phyloP scores from a whole-genome alignment of 2,329 filamentous ascomycete species.

The Microdochium bolleyi region DNA sequence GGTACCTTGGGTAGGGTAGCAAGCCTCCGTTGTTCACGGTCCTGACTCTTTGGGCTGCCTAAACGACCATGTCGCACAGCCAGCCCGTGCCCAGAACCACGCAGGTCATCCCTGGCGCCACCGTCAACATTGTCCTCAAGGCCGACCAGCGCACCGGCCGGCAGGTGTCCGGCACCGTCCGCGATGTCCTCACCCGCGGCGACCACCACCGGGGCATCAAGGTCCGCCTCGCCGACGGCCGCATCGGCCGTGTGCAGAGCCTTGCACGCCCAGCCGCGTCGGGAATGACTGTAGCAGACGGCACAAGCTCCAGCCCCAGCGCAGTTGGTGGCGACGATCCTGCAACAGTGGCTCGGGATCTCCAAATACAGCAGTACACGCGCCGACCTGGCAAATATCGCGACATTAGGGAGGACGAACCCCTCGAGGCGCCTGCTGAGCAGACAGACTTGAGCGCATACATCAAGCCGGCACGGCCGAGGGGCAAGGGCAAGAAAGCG shows the following conservation, averaged over 20 bases:
- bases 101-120: conserved; percentile 51
- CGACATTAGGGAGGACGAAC: conserved; percentile 24
- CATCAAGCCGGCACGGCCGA: conserved; percentile 27
- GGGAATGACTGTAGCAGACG: no score
- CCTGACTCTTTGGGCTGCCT: neutral
- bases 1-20: no score
- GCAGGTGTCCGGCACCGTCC: conserved; percentile 59
- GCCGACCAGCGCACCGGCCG: conserved; percentile 67
- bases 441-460: conserved; percentile 43
- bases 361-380: conserved; percentile 10
- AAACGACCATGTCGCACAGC: conserved; percentile 4
- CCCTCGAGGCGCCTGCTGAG: conserved; percentile 26
- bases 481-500: conserved; percentile 14
- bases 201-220: conserved; percentile 76
- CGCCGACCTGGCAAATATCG: conserved; percentile 10
- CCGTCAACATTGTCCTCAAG: conserved; percentile 68
- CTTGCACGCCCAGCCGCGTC: conserved; percentile 32
- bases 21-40: no score
- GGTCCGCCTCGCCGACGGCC: conserved; percentile 62
- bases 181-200: conserved; percentile 61
- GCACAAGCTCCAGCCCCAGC: conserved; percentile 3
- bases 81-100: conserved; percentile 32
- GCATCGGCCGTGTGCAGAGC: conserved; percentile 66
- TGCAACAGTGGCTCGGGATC: conserved; percentile 2
- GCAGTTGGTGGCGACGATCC: conserved; percentile 1